phyloP scores from a whole-genome alignment of 768 basidiomycete genomes.

The Leccinum uliginosum region DNA sequence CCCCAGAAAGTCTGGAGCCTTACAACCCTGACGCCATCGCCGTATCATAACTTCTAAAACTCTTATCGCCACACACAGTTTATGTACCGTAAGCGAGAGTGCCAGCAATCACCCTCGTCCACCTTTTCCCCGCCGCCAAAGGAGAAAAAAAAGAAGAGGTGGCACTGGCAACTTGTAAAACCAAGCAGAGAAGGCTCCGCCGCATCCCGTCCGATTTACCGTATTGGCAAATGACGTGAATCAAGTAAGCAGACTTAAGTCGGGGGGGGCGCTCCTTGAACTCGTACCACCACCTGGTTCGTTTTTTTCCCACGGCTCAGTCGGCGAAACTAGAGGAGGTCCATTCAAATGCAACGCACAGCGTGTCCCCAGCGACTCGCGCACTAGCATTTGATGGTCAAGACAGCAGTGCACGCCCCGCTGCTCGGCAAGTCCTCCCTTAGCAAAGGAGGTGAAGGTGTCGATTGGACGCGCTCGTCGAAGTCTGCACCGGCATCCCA shows the following conservation, averaged over 20 bases:
- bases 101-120: not conserved
- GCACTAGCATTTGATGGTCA: not conserved
- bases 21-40: not conserved
- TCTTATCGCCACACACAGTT: too few relatives aligned
- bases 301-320: too few relatives aligned
- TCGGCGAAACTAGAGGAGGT: not conserved
- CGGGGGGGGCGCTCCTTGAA: too few relatives aligned
- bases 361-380: not conserved
- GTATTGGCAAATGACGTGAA: too few relatives aligned
- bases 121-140: not conserved
- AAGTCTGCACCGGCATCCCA: not conserved
- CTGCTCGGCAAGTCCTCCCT: conserved; percentile 1
- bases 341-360: not conserved
- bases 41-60: not conserved
- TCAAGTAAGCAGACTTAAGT: too few relatives aligned
- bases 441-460: conserved; percentile 6
- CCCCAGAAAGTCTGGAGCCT: not conserved
- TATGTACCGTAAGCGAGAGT: too few relatives aligned
- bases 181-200: too few relatives aligned
- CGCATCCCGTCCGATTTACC: too few relatives aligned
- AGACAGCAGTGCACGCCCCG: conserved; percentile 5
- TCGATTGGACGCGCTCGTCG: not conserved
- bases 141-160: not conserved
- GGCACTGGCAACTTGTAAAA: not conserved
- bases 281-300: too few relatives aligned